Evolutionary conservation across 331 rosid genomes (phyloP), one percentile per base, ranked within the genome.

Genomic region (Cydonia oblonga): DNA sequence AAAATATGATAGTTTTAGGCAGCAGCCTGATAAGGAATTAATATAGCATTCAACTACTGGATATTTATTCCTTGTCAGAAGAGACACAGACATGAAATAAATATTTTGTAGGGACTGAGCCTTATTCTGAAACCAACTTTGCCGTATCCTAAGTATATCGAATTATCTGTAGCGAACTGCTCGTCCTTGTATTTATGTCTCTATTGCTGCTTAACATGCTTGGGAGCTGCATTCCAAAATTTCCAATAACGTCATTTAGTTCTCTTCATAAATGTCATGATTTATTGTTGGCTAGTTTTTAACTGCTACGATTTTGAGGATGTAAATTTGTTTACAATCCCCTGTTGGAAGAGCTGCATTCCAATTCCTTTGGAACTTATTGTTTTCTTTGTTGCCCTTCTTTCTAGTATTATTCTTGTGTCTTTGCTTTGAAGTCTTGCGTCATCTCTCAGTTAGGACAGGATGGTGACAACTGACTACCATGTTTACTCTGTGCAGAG

Each of bases 401-500:
- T 57, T 33, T 42, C 57, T 66, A 66, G 33, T 64, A 64, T 33
- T 29, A 10, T 33, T 10, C 13, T 29, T 19, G 38, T 13, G 5
- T 1, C 35, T 33, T 32, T 53, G 64, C 14, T 20, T 33, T 70
- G 18, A 32, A 58, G 15, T 29, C 20, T 32, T 64, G 40, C 11
- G 4, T 20, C 30, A 28, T 32, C 52, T 56, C n/a, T 56, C n/a
- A 15, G 15, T 69, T 32, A 20, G 23, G 58, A 67, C 19, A 9
- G 57, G 49, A 42, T 71, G 11, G 29, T 71, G 6, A 57, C 66
- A 57, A 22, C 25, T 42, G 32, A 42, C 71, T 85, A 74, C 68
- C 26, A 4, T 76, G 63, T 57, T 66, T 65, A 30, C 6, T 54
- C 79, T 79, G 63, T 64, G 70, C 86, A 95, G 99, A 90, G 97